Conservation (phyloP, 2,329 filamentous ascomycete genomes). For the Fusarium aywerte region DNA sequence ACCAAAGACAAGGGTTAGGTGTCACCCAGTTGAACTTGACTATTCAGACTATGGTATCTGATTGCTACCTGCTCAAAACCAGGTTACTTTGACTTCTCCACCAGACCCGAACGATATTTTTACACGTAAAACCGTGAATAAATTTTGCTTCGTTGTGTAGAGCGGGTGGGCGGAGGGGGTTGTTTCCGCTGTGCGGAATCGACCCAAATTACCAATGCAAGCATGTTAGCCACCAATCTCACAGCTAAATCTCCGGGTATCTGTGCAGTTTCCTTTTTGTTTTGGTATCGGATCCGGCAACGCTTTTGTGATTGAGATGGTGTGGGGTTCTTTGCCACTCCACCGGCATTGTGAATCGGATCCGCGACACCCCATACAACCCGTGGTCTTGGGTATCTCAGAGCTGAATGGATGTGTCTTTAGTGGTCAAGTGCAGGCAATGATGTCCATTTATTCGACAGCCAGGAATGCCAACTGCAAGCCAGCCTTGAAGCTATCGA, state of each 20-base stretch:
- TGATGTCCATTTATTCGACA: slow-evolving; percentile 47
- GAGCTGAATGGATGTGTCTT: not conserved
- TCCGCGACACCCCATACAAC: not conserved
- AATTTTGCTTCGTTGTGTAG: too few relatives aligned
- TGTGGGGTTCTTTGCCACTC: slow-evolving; percentile 21
- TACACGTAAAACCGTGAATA: too few relatives aligned
- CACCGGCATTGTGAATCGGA: slow-evolving; percentile 4
- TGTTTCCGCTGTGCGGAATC: slow-evolving; percentile 6
- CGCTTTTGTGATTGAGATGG: not conserved
- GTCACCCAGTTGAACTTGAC: not conserved
- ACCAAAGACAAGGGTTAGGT: too few relatives aligned
- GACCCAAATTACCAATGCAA: not conserved
- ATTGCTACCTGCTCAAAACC: too few relatives aligned
- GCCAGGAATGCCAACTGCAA: slow-evolving; percentile 42
- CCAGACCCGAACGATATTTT: too few relatives aligned
- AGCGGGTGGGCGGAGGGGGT: too few relatives aligned
- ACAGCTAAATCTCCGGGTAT: not conserved
- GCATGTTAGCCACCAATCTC: slow-evolving; percentile 3
- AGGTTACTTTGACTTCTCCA: too few relatives aligned
- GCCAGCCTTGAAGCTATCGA: slow-evolving; percentile 45
- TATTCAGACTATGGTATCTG: not conserved
- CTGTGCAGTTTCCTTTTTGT: not conserved
- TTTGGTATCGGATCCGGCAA: slow-evolving; percentile 28
- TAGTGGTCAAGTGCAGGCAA: slow-evolving; percentile 49
- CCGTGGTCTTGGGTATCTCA: not conserved